Base-by-base conservation (phyloP, 2,329 filamentous ascomycete genomes). In the Colletotrichum zoysiae region DNA sequence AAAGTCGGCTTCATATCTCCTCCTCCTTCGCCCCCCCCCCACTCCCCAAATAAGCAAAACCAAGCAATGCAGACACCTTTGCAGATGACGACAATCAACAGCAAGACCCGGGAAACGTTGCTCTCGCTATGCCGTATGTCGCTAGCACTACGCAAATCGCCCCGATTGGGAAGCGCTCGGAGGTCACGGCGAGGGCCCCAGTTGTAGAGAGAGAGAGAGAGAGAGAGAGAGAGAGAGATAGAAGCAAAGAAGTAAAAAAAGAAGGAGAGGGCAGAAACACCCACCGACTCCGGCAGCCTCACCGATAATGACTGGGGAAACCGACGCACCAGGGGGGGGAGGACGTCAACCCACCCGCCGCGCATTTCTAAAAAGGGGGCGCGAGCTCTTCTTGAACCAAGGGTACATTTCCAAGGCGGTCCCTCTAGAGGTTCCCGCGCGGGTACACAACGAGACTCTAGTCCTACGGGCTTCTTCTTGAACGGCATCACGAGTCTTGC, bases 111-210 rank as follows among this genome's bases (percentile, higher is more conserved):
- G 30, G 16, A 23, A 42, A 35, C n/a, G 12, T n/a, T 23, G 20
- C 26, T 64, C 48, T 69, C 69, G 65, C 65, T 55, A 64, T 63
- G 42, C 44, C 26, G 57, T 53, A 71, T 38, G 60, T 53, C 53
- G 7, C 40, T 51, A 55, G 38, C 69, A 51, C 53, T 33, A 53
- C 59, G 58, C 59, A 59, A 59, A 71, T 71, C 65, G 46, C 30
- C 59, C 65, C 30, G 40, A 69, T 68, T 9, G 20, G 68, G 51
- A 42, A 63, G n/a, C 16, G 30, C 18, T 23, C n/a, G n/a, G 48
- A 42, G n/a, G 56, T 30, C 35, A 26, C 26, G 20, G 35, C 51
- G 42, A 30, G 5, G 35, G 12, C 5, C 48, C 9, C 11, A 9
- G 11, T 56, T 5, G 6, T 12, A 23, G n/a, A 23, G 8, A n/a